These are phyloP conservation scores for Rhizopogon vinicolor DNA, from an alignment of 768 basidiomycete species.

Conservation along the genomic window DNA sequence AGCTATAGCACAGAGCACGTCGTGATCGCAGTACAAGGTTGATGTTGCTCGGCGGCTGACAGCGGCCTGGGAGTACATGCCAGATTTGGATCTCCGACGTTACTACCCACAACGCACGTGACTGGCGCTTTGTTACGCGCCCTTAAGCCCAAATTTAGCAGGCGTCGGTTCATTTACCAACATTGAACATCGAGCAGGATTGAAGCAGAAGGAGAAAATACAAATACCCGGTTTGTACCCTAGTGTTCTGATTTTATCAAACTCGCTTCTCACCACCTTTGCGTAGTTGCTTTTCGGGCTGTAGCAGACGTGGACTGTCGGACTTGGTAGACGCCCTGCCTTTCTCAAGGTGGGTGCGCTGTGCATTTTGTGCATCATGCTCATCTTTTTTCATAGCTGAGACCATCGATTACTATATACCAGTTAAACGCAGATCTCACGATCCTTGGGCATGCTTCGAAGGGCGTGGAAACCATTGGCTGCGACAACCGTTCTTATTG, in stretches of 20 bases:
- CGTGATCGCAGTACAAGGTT: conserved; percentile 22
- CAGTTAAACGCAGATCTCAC: background rate
- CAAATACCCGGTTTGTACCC: background rate
- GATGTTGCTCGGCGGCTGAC: conserved; percentile 7
- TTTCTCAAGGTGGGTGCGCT: background rate
- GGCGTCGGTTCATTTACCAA: background rate
- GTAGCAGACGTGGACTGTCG: background rate
- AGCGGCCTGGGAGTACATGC: conserved; percentile 18
- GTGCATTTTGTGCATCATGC: background rate
- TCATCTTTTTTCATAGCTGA: background rate
- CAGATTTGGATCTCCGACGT: conserved; percentile 9
- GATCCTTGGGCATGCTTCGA: conserved; percentile 44
- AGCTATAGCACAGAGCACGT: conserved; percentile 9
- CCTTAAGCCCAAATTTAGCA: background rate
- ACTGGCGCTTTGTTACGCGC: conserved; percentile 1
- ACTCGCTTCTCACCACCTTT: background rate
- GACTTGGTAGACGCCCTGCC: background rate
- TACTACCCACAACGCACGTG: conserved; percentile 12
- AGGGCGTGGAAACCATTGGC: conserved; percentile 67
- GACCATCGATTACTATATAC: background rate
- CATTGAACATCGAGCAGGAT: background rate
- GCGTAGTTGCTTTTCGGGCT: background rate
- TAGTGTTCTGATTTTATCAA: background rate
- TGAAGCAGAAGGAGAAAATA: background rate
- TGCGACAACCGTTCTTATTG: conserved; percentile 48